A percentile compares a stretch with the other conserved stretches of the same genome.
phyloP scores from a whole-genome alignment of 192 early-diverging fungal genomes.

The Oehlia diaphana region DNA sequence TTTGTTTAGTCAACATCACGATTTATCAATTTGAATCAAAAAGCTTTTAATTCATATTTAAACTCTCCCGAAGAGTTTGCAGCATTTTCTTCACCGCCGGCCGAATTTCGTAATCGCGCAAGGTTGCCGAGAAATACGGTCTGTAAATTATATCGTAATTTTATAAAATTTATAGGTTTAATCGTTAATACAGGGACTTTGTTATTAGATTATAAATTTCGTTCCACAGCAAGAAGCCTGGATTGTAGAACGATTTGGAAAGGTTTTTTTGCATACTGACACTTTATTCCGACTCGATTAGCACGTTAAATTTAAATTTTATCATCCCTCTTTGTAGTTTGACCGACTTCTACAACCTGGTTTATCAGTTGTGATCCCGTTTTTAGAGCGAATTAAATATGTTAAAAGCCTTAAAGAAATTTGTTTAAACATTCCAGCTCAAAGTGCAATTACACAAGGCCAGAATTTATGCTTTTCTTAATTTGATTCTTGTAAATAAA shows the following conservation, averaged over 20 bases:
- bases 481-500: background rate
- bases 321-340: constrained; percentile 41
- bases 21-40: background rate
- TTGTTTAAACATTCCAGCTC: constrained; percentile 88
- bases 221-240: constrained; percentile 98
- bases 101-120: constrained; percentile 2
- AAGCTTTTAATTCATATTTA: background rate
- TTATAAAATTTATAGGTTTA: background rate
- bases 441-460: constrained; percentile 88
- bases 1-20: background rate
- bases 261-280: background rate
- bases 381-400: constrained; percentile 88
- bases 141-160: background rate
- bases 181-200: background rate
- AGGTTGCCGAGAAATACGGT: constrained; percentile 12
- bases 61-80: background rate
- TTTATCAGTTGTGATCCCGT: constrained; percentile 84
- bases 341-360: constrained; percentile 86
- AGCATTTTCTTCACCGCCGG: background rate
- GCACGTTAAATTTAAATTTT: no score
- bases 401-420: constrained; percentile 95
- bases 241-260: constrained; percentile 96
- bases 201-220: constrained; percentile 79
- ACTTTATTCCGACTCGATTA: background rate
- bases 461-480: constrained; percentile 1